Base-by-base conservation (phyloP, 306 rosid genomes). In the Crataegus laevigata region DNA sequence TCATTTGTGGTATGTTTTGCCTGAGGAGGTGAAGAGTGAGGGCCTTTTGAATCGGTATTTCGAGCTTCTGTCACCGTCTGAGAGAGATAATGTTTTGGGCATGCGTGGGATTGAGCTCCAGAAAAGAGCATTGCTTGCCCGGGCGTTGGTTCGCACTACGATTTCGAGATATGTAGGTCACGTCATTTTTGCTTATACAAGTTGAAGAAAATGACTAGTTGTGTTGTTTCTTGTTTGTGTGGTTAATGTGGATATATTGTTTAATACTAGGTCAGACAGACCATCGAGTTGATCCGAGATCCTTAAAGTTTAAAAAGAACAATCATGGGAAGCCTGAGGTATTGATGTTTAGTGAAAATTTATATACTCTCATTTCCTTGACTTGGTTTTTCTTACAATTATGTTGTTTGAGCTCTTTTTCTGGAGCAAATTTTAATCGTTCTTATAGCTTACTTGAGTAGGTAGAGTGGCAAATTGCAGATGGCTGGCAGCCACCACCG, bases 241-340 rank as follows among this genome's bases (percentile, higher is more conserved):
- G 73, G 52, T 77, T 72, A 47, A 58, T 47, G 57, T 81, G 63
- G n/a, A 45, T 77, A 18, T 85, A 30, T 80, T 75, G 32, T 75
- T 88, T 80, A 62, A 78, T 86, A 77, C 86, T 91, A 88, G 96
- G 88, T 83, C 91, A 87, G 91, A 82, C 72, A 19, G 79, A 90
- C 72, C 71, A 40, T 80, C 85, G 71, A 32, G 79, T 88, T 74
- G 84, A 85, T 78, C 97, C 98, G 69, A 84, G 80, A 84, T 83
- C 87, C 43, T 81, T 91, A 55, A 90, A 75, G 82, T 91, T 91
- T 72, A 85, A 77, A 84, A 94, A 86, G 89, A 91, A 94, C 81
- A 76, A 17, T 58, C 81, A 83, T 78, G 98, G 98, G 68, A 91
- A 91, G 81, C 93, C 98, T 25, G 94, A 90, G 97, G 98, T 91